Evolutionary conservation across 2,329 filamentous ascomycete genomes (phyloP).

Genomic region (Onygenales sp.): DNA sequence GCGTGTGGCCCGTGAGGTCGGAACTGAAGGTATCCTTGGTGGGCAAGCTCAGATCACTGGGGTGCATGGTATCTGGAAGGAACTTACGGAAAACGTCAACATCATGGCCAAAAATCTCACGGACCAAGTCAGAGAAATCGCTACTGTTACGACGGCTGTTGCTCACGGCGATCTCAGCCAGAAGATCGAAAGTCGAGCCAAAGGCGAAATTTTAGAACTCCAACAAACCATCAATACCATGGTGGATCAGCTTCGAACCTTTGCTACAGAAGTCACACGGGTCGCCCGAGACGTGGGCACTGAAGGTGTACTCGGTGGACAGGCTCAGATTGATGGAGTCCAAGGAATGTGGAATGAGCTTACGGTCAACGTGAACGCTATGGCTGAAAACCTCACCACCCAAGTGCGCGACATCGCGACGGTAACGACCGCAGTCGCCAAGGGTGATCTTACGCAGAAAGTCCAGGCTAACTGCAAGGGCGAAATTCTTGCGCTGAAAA

Average conservation of each 20-base stretch:
- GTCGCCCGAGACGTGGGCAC: constrained; percentile 78
- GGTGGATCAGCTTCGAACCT: constrained; percentile 76
- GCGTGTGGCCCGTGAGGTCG: constrained; percentile 86
- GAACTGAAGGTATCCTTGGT: constrained; percentile 87
- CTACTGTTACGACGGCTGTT: constrained; percentile 73
- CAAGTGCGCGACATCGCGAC: constrained; percentile 91
- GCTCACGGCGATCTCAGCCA: constrained; percentile 75
- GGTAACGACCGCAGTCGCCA: constrained; percentile 59
- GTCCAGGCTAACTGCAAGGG: constrained; percentile 87
- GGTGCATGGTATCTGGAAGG: constrained; percentile 95
- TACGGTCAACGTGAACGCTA: constrained; percentile 77
- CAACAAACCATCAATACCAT: constrained; percentile 85
- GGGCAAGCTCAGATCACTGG: constrained; percentile 90
- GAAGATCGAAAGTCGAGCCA: constrained; percentile 72
- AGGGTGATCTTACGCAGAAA: constrained; percentile 91
- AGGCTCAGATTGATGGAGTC: constrained; percentile 73
- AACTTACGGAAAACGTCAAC: constrained; percentile 84
- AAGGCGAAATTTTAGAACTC: constrained; percentile 71
- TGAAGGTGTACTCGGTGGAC: constrained; percentile 71
- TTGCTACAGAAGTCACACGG: constrained; percentile 73
- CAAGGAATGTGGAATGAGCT: constrained; percentile 85
- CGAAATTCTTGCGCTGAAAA: constrained; percentile 90
- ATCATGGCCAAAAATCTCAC: constrained; percentile 77
- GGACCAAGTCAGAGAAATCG: constrained; percentile 77
- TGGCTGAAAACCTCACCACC: constrained; percentile 78